Evolutionary conservation across 495 filamentous ascomycete species (phyloP), one percentile per base, ranked within the genome.

Genomic region (Daldinia bambusicola): DNA sequence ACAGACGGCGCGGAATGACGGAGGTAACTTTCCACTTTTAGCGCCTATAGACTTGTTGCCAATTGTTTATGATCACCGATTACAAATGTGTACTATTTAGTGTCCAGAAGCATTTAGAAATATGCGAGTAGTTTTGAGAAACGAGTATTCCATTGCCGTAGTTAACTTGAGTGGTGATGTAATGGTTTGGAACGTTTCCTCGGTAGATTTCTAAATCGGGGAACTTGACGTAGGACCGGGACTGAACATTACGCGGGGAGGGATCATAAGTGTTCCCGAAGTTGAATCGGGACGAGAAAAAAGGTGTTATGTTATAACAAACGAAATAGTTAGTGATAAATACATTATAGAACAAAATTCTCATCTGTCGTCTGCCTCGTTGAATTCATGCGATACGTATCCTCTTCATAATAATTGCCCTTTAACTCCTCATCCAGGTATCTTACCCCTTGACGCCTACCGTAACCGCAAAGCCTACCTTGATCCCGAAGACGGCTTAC

Each of bases 371-470:
- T 55, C 51, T 30, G n/a, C 16, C 10, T 65, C 20, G 10, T 65
- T 36, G 10, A 48, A 66, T 59, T 51, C 26, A 40, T 40, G 20
- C 38, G 20, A 40, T 52, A 56, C 51, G 38, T 53, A 67, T 55
- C 8, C 61, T 43, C 43, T 22, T 53, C 41, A 51, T 34, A 20
- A 32, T 51, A 13, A 41, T n/a, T 16, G 0, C 50, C 22, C 26
- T 53, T 10, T 16, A 14, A 31, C 12, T 36, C 56, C n/a, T 48
- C 37, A 60, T 48, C n/a, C 40, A 55, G 48, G 58, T 69, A 59
- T 64, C 38, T 40, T 10, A 38, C 55, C 43, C 59, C 59, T 36
- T 40, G 40, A 70, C 68, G 61, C 68, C 68, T 52, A 43, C 12
- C 41, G 16, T 41, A 61, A 57, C 26, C 31, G 40, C 13, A 56